phyloP scores from a whole-genome alignment of 78 protist genomes.

The Planoprotostelium fungivorum region DNA sequence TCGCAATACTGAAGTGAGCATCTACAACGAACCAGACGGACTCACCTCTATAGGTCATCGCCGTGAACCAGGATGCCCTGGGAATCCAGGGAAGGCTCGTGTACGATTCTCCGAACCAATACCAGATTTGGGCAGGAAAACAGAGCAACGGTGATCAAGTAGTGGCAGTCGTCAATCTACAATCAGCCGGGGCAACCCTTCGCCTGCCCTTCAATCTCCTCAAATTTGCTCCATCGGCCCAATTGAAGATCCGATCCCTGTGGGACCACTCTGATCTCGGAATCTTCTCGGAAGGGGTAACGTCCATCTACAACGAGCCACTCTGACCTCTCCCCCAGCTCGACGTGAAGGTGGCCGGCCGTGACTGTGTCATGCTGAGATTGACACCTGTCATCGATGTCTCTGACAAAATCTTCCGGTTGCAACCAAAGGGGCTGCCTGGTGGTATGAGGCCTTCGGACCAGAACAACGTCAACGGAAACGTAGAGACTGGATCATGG shows the following conservation, averaged over 20 bases:
- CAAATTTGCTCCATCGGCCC: background rate
- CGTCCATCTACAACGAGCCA: background rate
- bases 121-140: background rate
- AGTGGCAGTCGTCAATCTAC: background rate
- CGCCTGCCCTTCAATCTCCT: background rate
- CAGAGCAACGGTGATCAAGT: background rate
- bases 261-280: background rate
- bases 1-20: background rate
- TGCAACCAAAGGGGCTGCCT: background rate
- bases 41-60: constrained; percentile 50
- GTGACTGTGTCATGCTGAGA: background rate
- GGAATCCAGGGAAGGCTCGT: constrained; percentile 64
- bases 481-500: background rate
- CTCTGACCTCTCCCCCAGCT: background rate
- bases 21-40: background rate
- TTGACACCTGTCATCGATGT: background rate
- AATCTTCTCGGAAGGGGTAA: background rate
- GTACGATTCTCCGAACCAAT: background rate
- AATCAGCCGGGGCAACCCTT: background rate
- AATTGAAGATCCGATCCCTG: background rate
- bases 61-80: constrained; percentile 64
- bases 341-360: background rate
- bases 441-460: background rate
- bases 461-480: background rate
- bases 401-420: background rate